A percentile compares a stretch with the other conserved stretches of the same genome.
Conservation (phyloP, 345 rosid genomes). For the Arabidopsis suecica region DNA sequence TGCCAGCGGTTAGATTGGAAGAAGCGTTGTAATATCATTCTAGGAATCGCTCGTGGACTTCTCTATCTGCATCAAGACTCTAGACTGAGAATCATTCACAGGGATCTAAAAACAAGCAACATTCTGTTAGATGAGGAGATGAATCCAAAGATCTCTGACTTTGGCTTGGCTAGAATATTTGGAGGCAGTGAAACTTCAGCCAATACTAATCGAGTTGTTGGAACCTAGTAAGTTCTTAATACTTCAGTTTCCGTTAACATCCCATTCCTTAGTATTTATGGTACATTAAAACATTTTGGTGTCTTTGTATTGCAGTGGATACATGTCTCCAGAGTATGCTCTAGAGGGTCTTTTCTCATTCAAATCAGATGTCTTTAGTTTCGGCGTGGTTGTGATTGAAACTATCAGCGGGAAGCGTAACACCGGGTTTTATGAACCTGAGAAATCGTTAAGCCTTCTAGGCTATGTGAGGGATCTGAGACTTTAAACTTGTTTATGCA, state of each 20-base stretch:
- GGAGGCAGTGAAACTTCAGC: conserved; percentile 59
- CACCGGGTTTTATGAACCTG: conserved; percentile 45
- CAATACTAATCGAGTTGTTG: conserved; percentile 65
- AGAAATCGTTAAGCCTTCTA: conserved; percentile 52
- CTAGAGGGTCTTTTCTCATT: conserved; percentile 65
- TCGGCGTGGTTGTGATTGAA: conserved; percentile 67
- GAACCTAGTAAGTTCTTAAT: conserved; percentile 68
- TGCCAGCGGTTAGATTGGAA: conserved; percentile 55
- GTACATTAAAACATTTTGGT: background rate
- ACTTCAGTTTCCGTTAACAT: background rate
- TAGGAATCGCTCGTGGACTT: conserved; percentile 73
- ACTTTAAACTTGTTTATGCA: conserved; percentile 6
- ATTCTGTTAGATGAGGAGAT: conserved; percentile 65
- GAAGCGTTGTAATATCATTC: conserved; percentile 54
- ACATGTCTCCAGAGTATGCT: conserved; percentile 80
- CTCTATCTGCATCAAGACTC: conserved; percentile 82
- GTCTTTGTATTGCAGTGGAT: conserved; percentile 55
- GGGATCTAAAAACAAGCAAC: conserved; percentile 75
- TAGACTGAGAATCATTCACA: conserved; percentile 68
- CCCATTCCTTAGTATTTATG: conserved; percentile 8
- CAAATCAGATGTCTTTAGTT: conserved; percentile 70
- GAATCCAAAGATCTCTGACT: conserved; percentile 83
- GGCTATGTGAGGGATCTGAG: conserved; percentile 56
- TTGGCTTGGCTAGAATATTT: conserved; percentile 76
- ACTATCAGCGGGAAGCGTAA: conserved; percentile 59